Conservation (phyloP, 805 yeast species). For the Candida xyloterini region DNA sequence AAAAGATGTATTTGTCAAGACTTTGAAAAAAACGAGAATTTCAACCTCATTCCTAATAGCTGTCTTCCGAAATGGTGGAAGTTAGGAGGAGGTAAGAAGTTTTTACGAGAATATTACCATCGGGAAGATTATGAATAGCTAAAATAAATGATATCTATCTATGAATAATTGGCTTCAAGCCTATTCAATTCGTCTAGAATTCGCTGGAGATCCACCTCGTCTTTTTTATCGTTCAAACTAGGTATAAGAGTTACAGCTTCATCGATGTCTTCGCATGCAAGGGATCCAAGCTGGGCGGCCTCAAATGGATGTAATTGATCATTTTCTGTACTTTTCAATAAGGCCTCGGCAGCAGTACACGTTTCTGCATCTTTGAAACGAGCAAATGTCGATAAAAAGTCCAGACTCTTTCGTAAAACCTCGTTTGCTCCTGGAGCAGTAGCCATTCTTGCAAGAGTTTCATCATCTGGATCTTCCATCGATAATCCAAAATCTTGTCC, state of each 20-base stretch:
- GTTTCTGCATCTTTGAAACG: constrained; percentile 91
- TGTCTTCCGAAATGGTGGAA: constrained; percentile 80
- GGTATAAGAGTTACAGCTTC: constrained; percentile 96
- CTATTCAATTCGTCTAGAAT: constrained; percentile 83
- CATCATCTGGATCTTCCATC: constrained; percentile 41
- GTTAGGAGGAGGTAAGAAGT: constrained; percentile 56
- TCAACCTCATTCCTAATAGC: constrained; percentile 48
- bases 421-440: constrained; percentile 77
- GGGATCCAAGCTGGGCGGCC: constrained; percentile 79
- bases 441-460: constrained; percentile 47
- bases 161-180: constrained; percentile 42
- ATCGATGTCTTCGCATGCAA: constrained; percentile 93
- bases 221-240: constrained; percentile 73
- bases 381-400: constrained; percentile 79
- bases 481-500: constrained; percentile 29
- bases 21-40: constrained; percentile 35
- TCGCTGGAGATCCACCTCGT: constrained; percentile 83
- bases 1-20: constrained; percentile 62
- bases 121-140: constrained; percentile 26
- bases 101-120: constrained; percentile 43
- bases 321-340: constrained; percentile 71
- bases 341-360: constrained; percentile 87
- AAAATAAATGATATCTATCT: constrained; percentile 8
- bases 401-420: constrained; percentile 87
- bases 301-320: constrained; percentile 90